Conservation (phyloP, 116 monocot species). For the Iris pallida region DNA sequence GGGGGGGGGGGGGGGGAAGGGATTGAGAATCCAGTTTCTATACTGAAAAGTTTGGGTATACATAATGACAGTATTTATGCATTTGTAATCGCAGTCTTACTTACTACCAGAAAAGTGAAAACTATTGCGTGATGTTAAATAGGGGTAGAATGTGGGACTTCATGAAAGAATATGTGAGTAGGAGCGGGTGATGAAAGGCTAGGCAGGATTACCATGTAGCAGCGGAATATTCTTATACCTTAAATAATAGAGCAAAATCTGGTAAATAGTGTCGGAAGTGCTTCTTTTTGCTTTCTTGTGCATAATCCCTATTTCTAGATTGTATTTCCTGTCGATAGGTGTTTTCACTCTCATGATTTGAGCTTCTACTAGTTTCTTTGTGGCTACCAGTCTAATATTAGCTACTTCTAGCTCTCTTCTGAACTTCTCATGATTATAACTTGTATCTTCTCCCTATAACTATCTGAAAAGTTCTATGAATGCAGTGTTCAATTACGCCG, state of each 20-base stretch:
- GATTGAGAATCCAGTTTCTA: too few species aligned
- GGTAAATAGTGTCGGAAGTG: too few species aligned
- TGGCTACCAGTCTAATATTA: neutral
- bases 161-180: too few species aligned
- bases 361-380: neutral
- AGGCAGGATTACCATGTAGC: neutral
- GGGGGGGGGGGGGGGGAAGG: too few species aligned
- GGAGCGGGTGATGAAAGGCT: too few species aligned
- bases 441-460: neutral
- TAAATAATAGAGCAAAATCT: too few species aligned
- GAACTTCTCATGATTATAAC: neutral
- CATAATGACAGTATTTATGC: neutral
- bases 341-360: neutral
- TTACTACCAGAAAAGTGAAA: neutral
- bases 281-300: neutral
- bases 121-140: too few species aligned
- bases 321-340: neutral
- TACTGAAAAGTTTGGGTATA: neutral
- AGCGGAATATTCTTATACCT: neutral
- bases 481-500: too few species aligned
- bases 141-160: too few species aligned
- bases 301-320: neutral
- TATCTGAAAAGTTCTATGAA: neutral
- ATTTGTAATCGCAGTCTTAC: neutral
- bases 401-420: neutral